phyloP scores from a whole-genome alignment of 2,329 filamentous ascomycete species.

The Apiospora aurea region DNA sequence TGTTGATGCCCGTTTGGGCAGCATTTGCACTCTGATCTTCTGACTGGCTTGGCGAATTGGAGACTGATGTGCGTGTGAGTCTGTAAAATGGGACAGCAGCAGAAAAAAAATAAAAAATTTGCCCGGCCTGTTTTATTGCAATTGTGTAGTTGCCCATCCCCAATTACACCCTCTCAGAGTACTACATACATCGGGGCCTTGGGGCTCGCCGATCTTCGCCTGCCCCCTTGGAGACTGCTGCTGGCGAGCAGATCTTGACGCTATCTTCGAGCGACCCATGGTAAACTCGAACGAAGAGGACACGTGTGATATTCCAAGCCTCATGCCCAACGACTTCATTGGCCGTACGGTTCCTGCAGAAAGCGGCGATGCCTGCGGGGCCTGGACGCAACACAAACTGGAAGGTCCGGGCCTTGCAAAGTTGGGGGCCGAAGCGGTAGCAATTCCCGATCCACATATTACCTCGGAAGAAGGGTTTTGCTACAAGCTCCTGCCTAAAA shows the following conservation, averaged over 20 bases:
- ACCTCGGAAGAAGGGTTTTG: not conserved
- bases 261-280: not conserved
- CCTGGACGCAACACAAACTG: not conserved
- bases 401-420: not conserved
- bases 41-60: not conserved
- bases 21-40: not conserved
- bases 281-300: not conserved
- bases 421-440: not conserved
- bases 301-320: slow-evolving; percentile 1
- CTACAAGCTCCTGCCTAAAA: slow-evolving; percentile 4
- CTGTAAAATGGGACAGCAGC: not conserved
- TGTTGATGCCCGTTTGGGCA: not conserved
- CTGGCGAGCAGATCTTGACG: not conserved
- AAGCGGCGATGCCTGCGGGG: not conserved
- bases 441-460: not conserved
- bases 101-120: not conserved
- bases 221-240: not conserved
- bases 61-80: not conserved
- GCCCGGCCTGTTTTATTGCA: not conserved
- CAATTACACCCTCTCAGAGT: not conserved
- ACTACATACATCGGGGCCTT: slow-evolving; percentile 8
- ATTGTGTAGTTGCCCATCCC: not conserved
- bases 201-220: not conserved
- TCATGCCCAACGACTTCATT: not conserved
- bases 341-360: not conserved